Base-by-base conservation (phyloP, 1,139 yeast species). In the Suhomyces guaymorum region DNA sequence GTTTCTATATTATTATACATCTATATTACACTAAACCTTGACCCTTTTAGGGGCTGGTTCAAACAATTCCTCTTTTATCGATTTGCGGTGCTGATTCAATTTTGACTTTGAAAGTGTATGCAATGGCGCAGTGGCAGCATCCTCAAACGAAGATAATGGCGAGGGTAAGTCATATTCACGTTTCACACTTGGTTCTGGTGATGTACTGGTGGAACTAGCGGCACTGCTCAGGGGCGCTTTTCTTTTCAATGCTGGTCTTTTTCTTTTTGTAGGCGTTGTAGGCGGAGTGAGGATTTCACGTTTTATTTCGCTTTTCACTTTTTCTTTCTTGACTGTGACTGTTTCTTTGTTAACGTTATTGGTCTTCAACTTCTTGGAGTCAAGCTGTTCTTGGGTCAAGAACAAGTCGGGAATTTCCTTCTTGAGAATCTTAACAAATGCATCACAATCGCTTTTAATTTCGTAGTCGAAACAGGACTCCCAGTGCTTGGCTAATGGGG, bases 401-500 rank as follows among this genome's bases (percentile, higher is more conserved):
- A 80, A 80, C 47, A 80, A 68, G 47, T 68, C 75, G 1, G 90
- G 89, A 7, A 78, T 59, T 27, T 76, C 73, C 15, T 41, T 41
- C 44, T 70, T 70, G 34, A 85, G 60, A 20, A 70, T 63, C 14
- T 63, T 59, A 14, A 89, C 82, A 78, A 95, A 90, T 24, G 71
- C 73, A 57, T 90, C 97, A 55, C 96, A 86, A 54, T 88, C 96
- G 33, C 82, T 66, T 36, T 78, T 63, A 5, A 90, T 71, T 65
- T 90, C 92, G 51, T 79, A 85, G 52, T 84, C 92, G 29, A 84
- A 71, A 34, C 63, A 63, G 23, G 59, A 70, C 9, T 70, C 69
- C 90, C 92, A 84, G 42, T 67, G 65, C 35, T 61, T 64, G 21
- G 68, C 61, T 24, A 68, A 56, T 28, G 63, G 77, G 35, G 73